phyloP scores from a whole-genome alignment of 345 rosid species.

The Aegle marmelos region DNA sequence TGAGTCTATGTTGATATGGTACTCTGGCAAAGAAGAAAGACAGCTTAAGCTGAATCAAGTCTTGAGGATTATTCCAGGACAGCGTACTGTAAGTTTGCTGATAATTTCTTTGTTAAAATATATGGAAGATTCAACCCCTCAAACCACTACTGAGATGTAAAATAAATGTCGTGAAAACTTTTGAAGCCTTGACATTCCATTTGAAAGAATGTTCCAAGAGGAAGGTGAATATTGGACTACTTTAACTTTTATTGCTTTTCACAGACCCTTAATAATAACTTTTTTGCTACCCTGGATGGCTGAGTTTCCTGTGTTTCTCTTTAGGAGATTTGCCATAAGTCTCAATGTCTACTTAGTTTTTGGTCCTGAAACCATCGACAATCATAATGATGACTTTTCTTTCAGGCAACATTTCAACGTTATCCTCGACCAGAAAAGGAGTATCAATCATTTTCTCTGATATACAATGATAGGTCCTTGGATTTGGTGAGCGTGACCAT shows the following conservation, averaged over 20 bases:
- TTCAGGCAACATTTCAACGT: conserved; percentile 88
- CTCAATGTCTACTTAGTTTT: neutral
- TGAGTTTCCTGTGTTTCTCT: neutral
- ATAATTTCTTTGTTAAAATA: neutral
- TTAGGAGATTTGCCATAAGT: neutral
- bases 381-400: conserved; percentile 9
- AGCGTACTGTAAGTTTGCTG: conserved; percentile 78
- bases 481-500: conserved; percentile 66
- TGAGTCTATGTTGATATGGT: conserved; percentile 83
- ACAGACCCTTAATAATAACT: neutral
- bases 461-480: conserved; percentile 72
- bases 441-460: conserved; percentile 94
- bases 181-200: neutral
- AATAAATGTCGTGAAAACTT: neutral
- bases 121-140: neutral
- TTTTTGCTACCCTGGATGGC: neutral
- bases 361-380: neutral
- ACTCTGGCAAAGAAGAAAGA: conserved; percentile 84
- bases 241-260: neutral
- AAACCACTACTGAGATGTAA: neutral
- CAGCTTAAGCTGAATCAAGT: conserved; percentile 66
- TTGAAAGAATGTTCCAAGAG: neutral
- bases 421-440: conserved; percentile 97
- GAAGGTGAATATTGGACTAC: neutral
- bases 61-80: conserved; percentile 79